Evolutionary conservation across 139 green algal species (phyloP).

Genomic region (Mesotaenium endlicherianum): DNA sequence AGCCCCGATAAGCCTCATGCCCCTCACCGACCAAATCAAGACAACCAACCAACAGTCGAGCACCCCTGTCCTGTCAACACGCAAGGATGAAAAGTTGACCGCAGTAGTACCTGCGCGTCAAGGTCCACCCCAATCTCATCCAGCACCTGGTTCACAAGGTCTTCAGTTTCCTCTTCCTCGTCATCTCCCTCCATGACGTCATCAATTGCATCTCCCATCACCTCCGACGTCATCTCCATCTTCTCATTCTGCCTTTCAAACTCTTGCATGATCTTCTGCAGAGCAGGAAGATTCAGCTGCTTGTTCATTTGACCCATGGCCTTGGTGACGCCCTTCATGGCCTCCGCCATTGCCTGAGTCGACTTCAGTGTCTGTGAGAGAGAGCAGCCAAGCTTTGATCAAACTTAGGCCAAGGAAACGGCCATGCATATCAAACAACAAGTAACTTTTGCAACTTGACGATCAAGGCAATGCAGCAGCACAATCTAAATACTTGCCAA

Average conservation of each 20-base stretch:
- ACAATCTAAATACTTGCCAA: too few relatives aligned
- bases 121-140: conserved; percentile 55
- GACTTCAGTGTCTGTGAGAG: conserved; percentile 88
- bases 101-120: conserved; percentile 19
- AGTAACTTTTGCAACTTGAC: too few relatives aligned
- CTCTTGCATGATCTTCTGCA: conserved; percentile 84
- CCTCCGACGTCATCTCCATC: conserved; percentile 97
- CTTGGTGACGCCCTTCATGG: conserved; percentile 94
- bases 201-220: conserved; percentile 95
- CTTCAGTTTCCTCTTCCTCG: conserved; percentile 94
- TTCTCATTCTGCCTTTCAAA: conserved; percentile 97
- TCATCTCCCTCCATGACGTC: conserved; percentile 88
- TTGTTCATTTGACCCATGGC: conserved; percentile 96
- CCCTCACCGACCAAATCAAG: not conserved
- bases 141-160: conserved; percentile 80
- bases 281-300: conserved; percentile 86
- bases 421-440: too few relatives aligned
- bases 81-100: too few relatives aligned
- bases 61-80: too few relatives aligned
- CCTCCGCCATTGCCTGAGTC: conserved; percentile 94
- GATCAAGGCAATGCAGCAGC: too few relatives aligned
- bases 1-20: not conserved
- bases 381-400: not conserved
- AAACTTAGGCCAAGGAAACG: too few relatives aligned
- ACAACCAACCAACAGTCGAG: not conserved